Conservation (phyloP, 2,329 filamentous ascomycete genomes). For the Alternaria alternata region DNA sequence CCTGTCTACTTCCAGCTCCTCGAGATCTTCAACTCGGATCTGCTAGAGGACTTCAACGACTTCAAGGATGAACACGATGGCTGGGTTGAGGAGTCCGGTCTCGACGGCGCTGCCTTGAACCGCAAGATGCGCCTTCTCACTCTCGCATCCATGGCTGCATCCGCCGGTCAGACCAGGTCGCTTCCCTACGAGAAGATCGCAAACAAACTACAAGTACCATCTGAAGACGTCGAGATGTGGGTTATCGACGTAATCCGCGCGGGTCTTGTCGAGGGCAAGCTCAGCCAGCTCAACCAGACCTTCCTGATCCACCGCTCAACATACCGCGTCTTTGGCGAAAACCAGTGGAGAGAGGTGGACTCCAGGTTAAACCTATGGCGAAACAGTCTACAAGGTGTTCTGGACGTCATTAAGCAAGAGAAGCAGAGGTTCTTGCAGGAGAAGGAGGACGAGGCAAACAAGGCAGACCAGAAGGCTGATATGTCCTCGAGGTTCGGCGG, state of each 20-base stretch:
- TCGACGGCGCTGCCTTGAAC: conserved; percentile 76
- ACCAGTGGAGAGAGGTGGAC: conserved; percentile 96
- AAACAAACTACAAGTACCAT: conserved; percentile 81
- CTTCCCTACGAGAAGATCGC: conserved; percentile 88
- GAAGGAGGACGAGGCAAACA: conserved; percentile 78
- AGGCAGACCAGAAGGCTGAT: conserved; percentile 71
- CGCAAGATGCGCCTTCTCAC: conserved; percentile 97
- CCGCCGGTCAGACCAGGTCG: conserved; percentile 77
- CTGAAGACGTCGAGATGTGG: conserved; percentile 94
- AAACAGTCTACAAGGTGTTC: conserved; percentile 78
- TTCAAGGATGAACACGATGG: conserved; percentile 91
- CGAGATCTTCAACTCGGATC: conserved; percentile 93
- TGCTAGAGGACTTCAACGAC: conserved; percentile 93
- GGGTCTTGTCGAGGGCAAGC: conserved; percentile 93
- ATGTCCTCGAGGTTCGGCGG: conserved; percentile 39
- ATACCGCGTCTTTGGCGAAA: conserved; percentile 96
- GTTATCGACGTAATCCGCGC: conserved; percentile 98
- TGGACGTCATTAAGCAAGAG: conserved; percentile 79
- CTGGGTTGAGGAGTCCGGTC: conserved; percentile 79
- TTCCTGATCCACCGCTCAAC: conserved; percentile 97
- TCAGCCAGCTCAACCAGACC: conserved; percentile 89
- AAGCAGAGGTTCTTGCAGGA: conserved; percentile 79
- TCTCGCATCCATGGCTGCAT: conserved; percentile 86
- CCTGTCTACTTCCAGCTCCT: conserved; percentile 88
- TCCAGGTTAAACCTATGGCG: conserved; percentile 92